These are phyloP conservation scores for Calonectria honghensis DNA, from an alignment of 2,329 filamentous ascomycete species.

Conservation along the genomic window DNA sequence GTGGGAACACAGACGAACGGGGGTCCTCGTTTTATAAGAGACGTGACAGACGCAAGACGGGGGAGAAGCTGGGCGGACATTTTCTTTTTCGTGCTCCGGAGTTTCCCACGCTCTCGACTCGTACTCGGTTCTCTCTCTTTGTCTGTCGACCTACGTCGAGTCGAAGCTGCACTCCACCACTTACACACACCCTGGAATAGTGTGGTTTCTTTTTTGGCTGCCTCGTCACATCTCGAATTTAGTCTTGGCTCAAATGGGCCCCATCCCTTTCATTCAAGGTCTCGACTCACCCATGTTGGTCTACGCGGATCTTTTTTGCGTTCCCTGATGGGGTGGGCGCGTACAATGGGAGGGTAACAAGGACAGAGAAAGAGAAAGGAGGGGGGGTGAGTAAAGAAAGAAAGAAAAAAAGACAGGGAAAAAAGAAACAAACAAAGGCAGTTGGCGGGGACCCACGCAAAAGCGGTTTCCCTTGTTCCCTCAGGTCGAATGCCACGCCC, in stretches of 20 bases:
- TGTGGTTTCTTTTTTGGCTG: conserved; percentile 19
- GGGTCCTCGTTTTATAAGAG: conserved; percentile 36
- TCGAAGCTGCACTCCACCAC: conserved; percentile 33
- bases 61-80: neutral
- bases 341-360: conserved; percentile 1
- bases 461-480: conserved; percentile 15
- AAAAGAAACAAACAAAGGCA: conserved; percentile 6
- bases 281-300: conserved; percentile 26
- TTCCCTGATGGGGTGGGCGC: conserved; percentile 23
- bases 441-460: conserved; percentile 6
- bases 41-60: neutral
- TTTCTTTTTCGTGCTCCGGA: conserved; percentile 1
- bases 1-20: conserved; percentile 30
- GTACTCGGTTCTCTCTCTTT: conserved; percentile 29
- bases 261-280: conserved; percentile 21
- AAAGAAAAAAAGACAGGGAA: neutral
- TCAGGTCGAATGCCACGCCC: conserved; percentile 24
- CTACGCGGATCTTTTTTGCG: conserved; percentile 21
- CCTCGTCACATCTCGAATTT: conserved; percentile 24
- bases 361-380: neutral
- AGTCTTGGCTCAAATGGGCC: conserved; percentile 3
- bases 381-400: conserved; percentile 29
- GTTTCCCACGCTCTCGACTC: conserved; percentile 11
- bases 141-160: conserved; percentile 7
- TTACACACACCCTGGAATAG: conserved; percentile 23